These are phyloP conservation scores for Corchorus capsularis DNA, from an alignment of 345 rosid species.

Conservation along the genomic window DNA sequence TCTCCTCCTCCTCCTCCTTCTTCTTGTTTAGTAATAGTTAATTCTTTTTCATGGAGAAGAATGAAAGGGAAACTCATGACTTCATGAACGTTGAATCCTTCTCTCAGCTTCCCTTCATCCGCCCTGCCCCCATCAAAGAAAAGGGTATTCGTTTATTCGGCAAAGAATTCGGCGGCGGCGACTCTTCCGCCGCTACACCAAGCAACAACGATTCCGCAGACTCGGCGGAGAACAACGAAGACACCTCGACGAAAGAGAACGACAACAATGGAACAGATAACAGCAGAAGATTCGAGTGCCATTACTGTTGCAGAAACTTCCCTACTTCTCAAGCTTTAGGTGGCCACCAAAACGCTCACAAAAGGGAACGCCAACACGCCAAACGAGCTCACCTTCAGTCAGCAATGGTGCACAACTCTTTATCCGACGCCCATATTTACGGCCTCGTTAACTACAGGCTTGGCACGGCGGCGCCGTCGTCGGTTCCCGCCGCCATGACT, in stretches of 20 bases:
- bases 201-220: conserved; percentile 30
- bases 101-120: conserved; percentile 66
- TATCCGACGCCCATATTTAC: conserved; percentile 54
- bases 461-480: conserved; percentile 34
- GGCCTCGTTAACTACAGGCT: conserved; percentile 59
- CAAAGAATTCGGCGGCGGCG: conserved; percentile 59
- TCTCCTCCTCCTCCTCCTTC: background rate
- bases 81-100: conserved; percentile 64
- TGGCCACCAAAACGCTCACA: conserved; percentile 99
- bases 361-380: conserved; percentile 94
- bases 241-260: conserved; percentile 28
- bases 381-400: conserved; percentile 82
- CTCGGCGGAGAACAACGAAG: conserved; percentile 40
- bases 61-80: conserved; percentile 54
- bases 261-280: conserved; percentile 41
- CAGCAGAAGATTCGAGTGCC: conserved; percentile 83
- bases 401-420: conserved; percentile 56
- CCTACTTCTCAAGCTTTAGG: conserved; percentile 99
- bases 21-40: background rate
- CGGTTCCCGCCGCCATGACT: conserved; percentile 19
- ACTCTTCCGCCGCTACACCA: conserved; percentile 4
- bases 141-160: conserved; percentile 87
- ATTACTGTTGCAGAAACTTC: conserved; percentile 93
- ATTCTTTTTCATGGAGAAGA: conserved; percentile 25
- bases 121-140: conserved; percentile 54